Percentiles rank a stretch among this genome's conserved stretches.
phyloP scores from a whole-genome alignment of 331 rosid species.

The Ulmus americana region DNA sequence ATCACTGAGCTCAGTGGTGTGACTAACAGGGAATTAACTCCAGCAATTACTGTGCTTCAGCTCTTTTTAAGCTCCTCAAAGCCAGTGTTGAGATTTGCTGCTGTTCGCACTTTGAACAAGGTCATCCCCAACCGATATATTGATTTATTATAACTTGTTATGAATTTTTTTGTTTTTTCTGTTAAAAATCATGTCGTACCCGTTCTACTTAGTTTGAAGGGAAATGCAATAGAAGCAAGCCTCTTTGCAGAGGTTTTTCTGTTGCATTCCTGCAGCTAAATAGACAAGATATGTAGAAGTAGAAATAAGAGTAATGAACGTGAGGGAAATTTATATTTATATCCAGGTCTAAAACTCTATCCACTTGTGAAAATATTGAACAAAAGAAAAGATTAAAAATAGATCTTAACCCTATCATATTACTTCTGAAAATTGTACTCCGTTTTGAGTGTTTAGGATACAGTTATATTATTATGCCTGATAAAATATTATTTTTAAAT shows the following conservation, averaged over 20 bases:
- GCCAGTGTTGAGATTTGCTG: constrained; percentile 97
- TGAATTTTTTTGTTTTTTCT: neutral
- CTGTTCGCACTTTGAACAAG: constrained; percentile 98
- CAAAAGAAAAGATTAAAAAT: no score
- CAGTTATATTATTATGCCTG: neutral
- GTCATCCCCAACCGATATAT: constrained; percentile 23
- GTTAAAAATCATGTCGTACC: neutral
- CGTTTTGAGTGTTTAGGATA: neutral
- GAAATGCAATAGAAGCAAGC: neutral
- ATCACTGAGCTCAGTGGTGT: constrained; percentile 90
- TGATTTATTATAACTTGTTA: neutral
- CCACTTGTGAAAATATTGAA: no score
- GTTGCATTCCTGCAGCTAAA: neutral
- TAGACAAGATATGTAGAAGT: neutral
- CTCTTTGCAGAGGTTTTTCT: neutral
- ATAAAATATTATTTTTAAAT: neutral
- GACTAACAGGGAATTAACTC: constrained; percentile 84
- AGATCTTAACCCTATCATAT: no score
- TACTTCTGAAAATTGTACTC: no score
- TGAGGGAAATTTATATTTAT: neutral
- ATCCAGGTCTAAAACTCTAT: no score
- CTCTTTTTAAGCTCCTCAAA: constrained; percentile 92
- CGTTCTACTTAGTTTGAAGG: neutral
- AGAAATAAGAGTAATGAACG: neutral
- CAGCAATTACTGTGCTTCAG: constrained; percentile 98